Conservation (phyloP, 148 eudicot genomes). For the Rhododendron kiyosumense region DNA sequence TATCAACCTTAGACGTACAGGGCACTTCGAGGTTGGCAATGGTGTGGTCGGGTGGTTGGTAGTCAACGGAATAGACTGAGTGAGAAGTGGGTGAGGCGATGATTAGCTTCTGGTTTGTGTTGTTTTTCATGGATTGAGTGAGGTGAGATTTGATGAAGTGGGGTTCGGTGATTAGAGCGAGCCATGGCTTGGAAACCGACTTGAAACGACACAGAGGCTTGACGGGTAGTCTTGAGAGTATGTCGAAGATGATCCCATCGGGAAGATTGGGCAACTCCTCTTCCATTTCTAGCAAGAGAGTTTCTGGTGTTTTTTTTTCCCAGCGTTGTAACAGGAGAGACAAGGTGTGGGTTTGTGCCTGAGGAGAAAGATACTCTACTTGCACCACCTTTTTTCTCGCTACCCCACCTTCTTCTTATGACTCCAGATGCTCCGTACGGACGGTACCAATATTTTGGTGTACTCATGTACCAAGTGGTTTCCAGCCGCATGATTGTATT, state of each 20-base stretch:
- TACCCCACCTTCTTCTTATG: too few species aligned
- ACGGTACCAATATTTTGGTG: too few species aligned
- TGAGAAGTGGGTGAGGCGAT: neutral
- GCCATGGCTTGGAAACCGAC: constrained; percentile 1
- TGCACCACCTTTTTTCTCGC: too few species aligned
- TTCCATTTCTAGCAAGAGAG: neutral
- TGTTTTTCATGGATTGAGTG: neutral
- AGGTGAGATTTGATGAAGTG: constrained; percentile 1
- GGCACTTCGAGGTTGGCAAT: neutral
- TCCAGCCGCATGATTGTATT: too few species aligned
- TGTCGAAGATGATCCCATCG: neutral
- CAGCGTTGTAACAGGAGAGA: too few species aligned
- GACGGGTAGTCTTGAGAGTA: neutral
- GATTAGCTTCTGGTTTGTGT: constrained; percentile 1
- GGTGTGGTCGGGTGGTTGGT: neutral
- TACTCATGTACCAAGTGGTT: too few species aligned
- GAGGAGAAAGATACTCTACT: too few species aligned
- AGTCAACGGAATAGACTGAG: neutral
- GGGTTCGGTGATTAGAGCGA: neutral
- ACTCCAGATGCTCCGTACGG: too few species aligned
- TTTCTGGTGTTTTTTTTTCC: too few species aligned
- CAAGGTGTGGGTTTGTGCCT: too few species aligned
- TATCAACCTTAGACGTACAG: neutral
- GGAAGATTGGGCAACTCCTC: neutral
- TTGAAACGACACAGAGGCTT: constrained; percentile 6